These are phyloP conservation scores for Haplosporangium gracile DNA, from an alignment of 192 early-diverging fungal species.

Conservation along the genomic window DNA sequence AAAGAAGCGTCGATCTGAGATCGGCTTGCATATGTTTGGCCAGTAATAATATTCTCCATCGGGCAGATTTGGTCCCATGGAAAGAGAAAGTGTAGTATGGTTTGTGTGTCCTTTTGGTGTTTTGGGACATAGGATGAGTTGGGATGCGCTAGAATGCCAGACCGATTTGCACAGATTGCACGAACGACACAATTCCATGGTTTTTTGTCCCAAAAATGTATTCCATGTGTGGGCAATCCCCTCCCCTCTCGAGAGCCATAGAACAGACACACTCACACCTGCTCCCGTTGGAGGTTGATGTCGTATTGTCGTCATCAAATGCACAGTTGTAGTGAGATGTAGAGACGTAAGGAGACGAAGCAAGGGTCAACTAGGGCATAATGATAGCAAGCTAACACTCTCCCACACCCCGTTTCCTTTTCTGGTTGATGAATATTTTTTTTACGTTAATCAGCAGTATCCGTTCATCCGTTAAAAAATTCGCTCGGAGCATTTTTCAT, in stretches of 20 bases:
- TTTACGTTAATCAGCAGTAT: not conserved
- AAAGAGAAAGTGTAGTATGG: not conserved
- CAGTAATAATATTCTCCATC: not conserved
- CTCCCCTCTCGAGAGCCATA: too few relatives aligned
- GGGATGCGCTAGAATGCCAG: slow-evolving; percentile 2
- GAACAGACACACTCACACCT: not conserved
- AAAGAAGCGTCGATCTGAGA: too few relatives aligned
- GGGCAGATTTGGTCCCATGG: not conserved
- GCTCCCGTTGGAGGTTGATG: not conserved
- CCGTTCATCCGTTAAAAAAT: not conserved
- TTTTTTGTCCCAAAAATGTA: not conserved
- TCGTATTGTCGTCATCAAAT: not conserved
- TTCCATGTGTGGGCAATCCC: not conserved
- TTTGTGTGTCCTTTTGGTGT: not conserved
- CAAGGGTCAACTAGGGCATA: not conserved
- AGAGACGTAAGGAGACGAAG: too few relatives aligned
- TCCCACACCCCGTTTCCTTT: not conserved
- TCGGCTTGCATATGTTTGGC: too few relatives aligned
- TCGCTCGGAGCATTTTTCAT: not conserved
- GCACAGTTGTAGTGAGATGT: not conserved
- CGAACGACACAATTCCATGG: not conserved
- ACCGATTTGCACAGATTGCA: not conserved
- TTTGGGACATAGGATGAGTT: not conserved
- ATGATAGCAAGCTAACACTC: not conserved
- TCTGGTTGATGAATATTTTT: not conserved